Evolutionary conservation across 2,329 filamentous ascomycete genomes (phyloP), one percentile per base, ranked within the genome.

Genomic region (Parastagonospora nodorum): DNA sequence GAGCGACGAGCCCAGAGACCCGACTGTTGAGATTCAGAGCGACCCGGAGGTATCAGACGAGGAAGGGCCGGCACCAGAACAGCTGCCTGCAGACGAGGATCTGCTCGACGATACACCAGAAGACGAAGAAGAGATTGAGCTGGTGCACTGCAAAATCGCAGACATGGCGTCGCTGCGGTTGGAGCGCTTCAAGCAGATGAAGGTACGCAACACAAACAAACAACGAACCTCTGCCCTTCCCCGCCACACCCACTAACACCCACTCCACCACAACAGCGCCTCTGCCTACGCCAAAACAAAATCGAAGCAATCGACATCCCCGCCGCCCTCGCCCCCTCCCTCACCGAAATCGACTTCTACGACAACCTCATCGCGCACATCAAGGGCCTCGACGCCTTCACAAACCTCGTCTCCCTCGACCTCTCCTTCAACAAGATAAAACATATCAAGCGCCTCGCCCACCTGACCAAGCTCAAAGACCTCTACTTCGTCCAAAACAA

Each of bases 381-480:
- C 74, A 87, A 87, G 60, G 90, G 90, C 28, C 82, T 99, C 39
- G 92, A 97, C 46, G 80, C 85, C 39, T 84, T 97, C 50, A 84
- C 82, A 10, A 82, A 89, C 54, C 83, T 99, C 46, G 90, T 84
- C 5, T 88, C 80, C 49, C 84, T 99, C 47, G 94, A 99, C 72
- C 81, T 99, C 44, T 95, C 90, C 74, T 99, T 97, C 84, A 99
- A 99, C 80, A 97, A 97, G 80, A 93, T 99, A 78, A 97, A 96
- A 74, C 92, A 97, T 75, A 96, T 99, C 78, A 96, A 96, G 75
- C 86, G 93, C 66, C 78, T 97, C 59, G 82, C 83, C 51, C 88
- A 93, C 65, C 78, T 99, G 51, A 87, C 78, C 16, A 82, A 91
- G 46, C 82, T 97, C 50, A 88, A 82, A 55, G 91, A 97, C 61